Conservation (phyloP, 2,329 filamentous ascomycete genomes). For the Penicillium sp. region DNA sequence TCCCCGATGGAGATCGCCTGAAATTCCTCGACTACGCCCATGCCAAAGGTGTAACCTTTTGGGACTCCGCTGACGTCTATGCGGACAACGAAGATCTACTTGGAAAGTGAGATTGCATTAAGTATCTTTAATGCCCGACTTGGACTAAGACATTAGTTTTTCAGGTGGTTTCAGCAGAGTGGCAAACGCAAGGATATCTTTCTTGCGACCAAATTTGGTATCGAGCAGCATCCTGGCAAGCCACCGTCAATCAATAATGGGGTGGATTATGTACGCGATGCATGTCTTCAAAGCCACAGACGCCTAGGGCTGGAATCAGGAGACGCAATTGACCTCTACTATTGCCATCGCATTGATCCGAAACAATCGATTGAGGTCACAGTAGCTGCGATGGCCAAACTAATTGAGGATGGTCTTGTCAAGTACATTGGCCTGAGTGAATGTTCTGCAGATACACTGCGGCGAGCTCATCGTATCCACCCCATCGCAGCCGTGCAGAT, state of each 20-base stretch:
- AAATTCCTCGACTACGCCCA: constrained; percentile 32
- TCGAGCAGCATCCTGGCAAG: constrained; percentile 17
- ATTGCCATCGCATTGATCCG: constrained; percentile 40
- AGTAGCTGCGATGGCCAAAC: constrained; percentile 39
- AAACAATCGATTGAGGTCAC: constrained; percentile 32
- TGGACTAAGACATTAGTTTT: too few relatives aligned
- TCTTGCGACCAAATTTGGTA: constrained; percentile 23
- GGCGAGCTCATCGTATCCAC: constrained; percentile 43
- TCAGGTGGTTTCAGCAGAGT: constrained; percentile 19
- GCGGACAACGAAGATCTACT: constrained; percentile 27
- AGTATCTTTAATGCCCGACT: too few relatives aligned
- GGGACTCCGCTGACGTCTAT: constrained; percentile 26
- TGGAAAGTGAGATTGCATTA: constrained; percentile 16
- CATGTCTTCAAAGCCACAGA: constrained; percentile 25
- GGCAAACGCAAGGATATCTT: constrained; percentile 23
- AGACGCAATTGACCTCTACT: constrained; percentile 43
- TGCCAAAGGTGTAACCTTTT: constrained; percentile 21
- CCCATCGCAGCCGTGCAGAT: constrained; percentile 58
- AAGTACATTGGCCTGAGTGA: constrained; percentile 41
- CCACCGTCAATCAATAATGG: constrained; percentile 19
- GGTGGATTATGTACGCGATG: constrained; percentile 27
- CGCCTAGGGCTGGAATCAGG: constrained; percentile 23
- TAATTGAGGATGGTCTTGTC: constrained; percentile 41
- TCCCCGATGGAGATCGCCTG: constrained; percentile 48
- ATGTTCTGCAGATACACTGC: constrained; percentile 41